Evolutionary conservation across 1,284 basidiomycete genomes (phyloP).

Genomic region (Papiliotrema terrestris): DNA sequence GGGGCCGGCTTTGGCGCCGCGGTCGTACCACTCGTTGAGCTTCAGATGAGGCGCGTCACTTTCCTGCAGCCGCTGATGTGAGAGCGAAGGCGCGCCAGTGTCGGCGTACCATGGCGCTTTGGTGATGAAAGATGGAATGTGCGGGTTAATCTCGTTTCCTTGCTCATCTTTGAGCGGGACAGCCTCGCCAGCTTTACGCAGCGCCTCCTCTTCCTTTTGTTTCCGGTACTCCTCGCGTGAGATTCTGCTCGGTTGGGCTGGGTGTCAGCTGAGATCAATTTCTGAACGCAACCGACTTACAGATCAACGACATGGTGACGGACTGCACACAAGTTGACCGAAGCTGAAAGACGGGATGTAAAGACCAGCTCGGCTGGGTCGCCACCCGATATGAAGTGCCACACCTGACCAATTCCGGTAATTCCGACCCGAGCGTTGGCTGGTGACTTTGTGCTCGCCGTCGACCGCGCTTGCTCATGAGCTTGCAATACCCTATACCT

Average conservation of each 20-base stretch:
- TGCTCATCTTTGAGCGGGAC: slow-evolving; percentile 92
- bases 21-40: slow-evolving; percentile 88
- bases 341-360: no score
- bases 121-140: slow-evolving; percentile 95
- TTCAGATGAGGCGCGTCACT: slow-evolving; percentile 62
- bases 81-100: slow-evolving; percentile 81
- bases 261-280: slow-evolving; percentile 1
- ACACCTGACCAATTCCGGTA: not conserved
- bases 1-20: slow-evolving; percentile 79
- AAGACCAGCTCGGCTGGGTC: not conserved
- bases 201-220: slow-evolving; percentile 93
- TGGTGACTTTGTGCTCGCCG: not conserved
- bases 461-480: no score
- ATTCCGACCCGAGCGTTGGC: not conserved
- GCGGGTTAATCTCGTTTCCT: slow-evolving; percentile 93
- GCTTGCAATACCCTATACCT: not conserved
- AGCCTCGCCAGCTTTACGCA: slow-evolving; percentile 94
- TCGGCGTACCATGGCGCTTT: slow-evolving; percentile 98
- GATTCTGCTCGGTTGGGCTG: slow-evolving; percentile 62
- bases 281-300: no score
- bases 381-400: not conserved
- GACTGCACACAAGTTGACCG: no score
- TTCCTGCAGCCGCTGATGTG: slow-evolving; percentile 78
- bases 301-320: no score
- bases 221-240: slow-evolving; percentile 89